Evolutionary conservation across 1,284 basidiomycete genomes (phyloP).

Genomic region (Butyriboletus appendiculatus): DNA sequence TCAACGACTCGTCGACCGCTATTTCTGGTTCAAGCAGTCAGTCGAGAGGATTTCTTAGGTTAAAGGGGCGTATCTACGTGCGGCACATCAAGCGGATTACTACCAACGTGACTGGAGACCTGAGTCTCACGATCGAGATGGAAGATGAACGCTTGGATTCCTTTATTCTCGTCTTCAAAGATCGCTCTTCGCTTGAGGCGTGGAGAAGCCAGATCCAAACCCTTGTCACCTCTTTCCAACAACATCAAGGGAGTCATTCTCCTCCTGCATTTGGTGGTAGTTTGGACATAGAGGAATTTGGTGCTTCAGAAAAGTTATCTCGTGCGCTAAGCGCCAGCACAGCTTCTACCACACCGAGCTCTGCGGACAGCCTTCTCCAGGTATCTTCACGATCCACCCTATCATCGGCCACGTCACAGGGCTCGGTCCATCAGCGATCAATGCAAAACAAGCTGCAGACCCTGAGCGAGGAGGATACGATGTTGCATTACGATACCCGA

Average conservation of each 20-base stretch:
- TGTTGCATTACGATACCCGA: slow-evolving; percentile 51
- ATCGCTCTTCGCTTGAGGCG: slow-evolving; percentile 82
- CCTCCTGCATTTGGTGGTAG: slow-evolving; percentile 39
- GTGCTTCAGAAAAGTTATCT: slow-evolving; percentile 70
- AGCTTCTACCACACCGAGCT: slow-evolving; percentile 61
- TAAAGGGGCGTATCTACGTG: slow-evolving; percentile 95
- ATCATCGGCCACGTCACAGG: slow-evolving; percentile 71
- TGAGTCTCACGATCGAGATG: slow-evolving; percentile 93
- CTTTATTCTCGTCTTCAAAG: slow-evolving; percentile 93
- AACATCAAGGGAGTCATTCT: slow-evolving; percentile 35
- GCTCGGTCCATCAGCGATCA: slow-evolving; percentile 45
- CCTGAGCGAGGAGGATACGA: slow-evolving; percentile 70
- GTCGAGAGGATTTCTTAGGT: slow-evolving; percentile 78
- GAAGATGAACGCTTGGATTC: slow-evolving; percentile 91
- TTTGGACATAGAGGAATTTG: slow-evolving; percentile 75
- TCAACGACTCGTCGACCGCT: slow-evolving; percentile 48
- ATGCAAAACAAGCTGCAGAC: slow-evolving; percentile 56
- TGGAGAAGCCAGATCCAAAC: slow-evolving; percentile 83
- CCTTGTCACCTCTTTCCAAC: slow-evolving; percentile 69
- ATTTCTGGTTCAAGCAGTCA: slow-evolving; percentile 42
- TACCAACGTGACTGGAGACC: slow-evolving; percentile 76
- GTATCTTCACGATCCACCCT: slow-evolving; percentile 64
- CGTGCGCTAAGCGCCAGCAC: slow-evolving; percentile 78
- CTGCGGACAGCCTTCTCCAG: slow-evolving; percentile 69
- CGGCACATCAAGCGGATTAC: slow-evolving; percentile 88